These are phyloP conservation scores for Xylaria telfairii DNA, from an alignment of 495 filamentous ascomycete genomes.

Conservation along the genomic window DNA sequence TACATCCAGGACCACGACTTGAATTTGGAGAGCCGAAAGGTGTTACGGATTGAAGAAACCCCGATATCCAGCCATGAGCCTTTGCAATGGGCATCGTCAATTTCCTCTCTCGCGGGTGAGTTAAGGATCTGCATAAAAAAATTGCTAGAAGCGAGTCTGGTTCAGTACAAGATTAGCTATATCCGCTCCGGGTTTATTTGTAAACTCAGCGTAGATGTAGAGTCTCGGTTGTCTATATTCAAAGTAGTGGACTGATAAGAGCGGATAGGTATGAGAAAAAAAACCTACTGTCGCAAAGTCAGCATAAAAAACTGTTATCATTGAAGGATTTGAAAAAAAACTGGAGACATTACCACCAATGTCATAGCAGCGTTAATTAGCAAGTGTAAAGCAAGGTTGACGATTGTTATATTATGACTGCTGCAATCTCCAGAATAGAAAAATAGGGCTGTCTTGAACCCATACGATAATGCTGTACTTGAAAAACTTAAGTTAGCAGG, in stretches of 20 bases:
- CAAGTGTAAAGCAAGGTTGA: constrained; percentile 32
- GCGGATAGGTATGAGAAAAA: no score
- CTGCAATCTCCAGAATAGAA: constrained; percentile 30
- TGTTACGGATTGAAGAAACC: constrained; percentile 48
- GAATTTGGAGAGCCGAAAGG: constrained; percentile 33
- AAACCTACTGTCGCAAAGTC: no score
- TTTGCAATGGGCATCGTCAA: constrained; percentile 45
- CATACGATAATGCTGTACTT: constrained; percentile 21
- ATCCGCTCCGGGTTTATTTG: no score
- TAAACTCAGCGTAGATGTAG: no score
- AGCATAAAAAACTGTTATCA: no score
- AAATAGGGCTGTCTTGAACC: constrained; percentile 26
- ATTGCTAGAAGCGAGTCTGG: constrained; percentile 36
- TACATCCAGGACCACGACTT: constrained; percentile 35
- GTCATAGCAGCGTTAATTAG: constrained; percentile 34
- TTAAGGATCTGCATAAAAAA: constrained; percentile 52
- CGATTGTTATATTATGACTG: constrained; percentile 18
- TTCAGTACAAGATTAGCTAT: no score
- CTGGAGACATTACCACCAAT: constrained; percentile 28
- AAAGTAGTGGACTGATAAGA: no score
- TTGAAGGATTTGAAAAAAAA: no score
- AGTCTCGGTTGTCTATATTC: no score
- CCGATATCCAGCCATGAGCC: constrained; percentile 50
- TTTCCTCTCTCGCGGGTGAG: constrained; percentile 46
- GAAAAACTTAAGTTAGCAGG: no score